These are phyloP conservation scores for Telfairia occidentalis DNA, from an alignment of 331 rosid genomes.

Conservation along the genomic window DNA sequence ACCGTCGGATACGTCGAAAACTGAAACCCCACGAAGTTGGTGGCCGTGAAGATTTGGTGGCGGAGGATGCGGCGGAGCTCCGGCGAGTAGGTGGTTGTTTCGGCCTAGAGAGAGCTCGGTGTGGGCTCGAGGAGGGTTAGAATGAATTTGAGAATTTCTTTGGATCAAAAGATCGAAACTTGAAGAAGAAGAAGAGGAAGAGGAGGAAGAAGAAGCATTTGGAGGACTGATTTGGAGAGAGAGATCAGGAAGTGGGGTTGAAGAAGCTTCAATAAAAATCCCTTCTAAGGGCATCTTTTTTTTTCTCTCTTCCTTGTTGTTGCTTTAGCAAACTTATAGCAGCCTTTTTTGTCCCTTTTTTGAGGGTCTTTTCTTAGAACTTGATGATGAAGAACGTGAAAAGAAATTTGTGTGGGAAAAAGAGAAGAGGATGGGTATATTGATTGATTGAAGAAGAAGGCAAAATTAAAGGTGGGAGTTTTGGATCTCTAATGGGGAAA, in stretches of 20 bases:
- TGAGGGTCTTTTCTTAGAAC: conserved; percentile 1
- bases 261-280: conserved; percentile 55
- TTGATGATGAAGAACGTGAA: conserved; percentile 19
- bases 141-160: not conserved
- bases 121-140: conserved; percentile 28
- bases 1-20: conserved; percentile 31
- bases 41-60: not conserved
- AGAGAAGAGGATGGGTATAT: not conserved
- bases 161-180: conserved; percentile 21
- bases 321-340: not conserved
- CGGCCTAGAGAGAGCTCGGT: conserved; percentile 70
- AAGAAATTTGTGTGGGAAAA: not conserved
- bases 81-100: conserved; percentile 18
- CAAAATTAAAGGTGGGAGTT: not conserved
- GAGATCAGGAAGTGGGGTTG: conserved; percentile 63
- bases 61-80: conserved; percentile 9
- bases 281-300: conserved; percentile 87
- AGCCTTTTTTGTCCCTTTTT: not conserved
- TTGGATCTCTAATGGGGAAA: not conserved
- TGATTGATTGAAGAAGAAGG: not conserved
- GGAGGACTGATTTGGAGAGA: conserved; percentile 92
- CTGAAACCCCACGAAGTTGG: conserved; percentile 29
- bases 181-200: conserved; percentile 20
- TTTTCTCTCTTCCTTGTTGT: not conserved
- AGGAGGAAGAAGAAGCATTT: conserved; percentile 24